phyloP scores from a whole-genome alignment of 2,329 filamentous ascomycete genomes.

The Fusarium falciforme region DNA sequence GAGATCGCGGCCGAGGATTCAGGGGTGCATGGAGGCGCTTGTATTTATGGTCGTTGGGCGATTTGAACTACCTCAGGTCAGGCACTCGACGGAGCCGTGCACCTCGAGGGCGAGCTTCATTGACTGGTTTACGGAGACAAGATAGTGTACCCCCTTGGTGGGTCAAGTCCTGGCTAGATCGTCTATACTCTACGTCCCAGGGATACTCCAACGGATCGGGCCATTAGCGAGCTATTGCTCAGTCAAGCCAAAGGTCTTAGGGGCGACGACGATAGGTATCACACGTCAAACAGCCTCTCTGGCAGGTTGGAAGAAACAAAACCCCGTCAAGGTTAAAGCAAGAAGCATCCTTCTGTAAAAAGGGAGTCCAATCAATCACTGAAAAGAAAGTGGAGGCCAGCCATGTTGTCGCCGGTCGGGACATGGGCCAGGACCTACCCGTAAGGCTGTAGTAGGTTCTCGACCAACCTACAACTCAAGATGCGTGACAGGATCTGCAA shows the following conservation, averaged over 20 bases:
- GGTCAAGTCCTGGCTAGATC: too few relatives aligned
- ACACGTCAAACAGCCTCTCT: not conserved
- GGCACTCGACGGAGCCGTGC: not conserved
- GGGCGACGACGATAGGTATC: not conserved
- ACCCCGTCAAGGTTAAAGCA: not conserved
- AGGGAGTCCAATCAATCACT: not conserved
- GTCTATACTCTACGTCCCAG: too few relatives aligned
- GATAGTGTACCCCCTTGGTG: too few relatives aligned
- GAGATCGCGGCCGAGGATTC: not conserved
- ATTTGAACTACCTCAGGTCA: not conserved
- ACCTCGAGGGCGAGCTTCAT: not conserved
- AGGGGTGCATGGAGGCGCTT: not conserved
- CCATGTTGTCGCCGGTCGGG: not conserved
- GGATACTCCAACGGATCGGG: not conserved
- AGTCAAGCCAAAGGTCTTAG: not conserved
- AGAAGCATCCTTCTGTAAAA: not conserved
- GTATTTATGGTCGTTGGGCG: not conserved
- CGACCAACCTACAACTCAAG: not conserved
- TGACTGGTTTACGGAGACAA: not conserved
- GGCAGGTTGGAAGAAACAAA: not conserved
- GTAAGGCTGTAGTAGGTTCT: not conserved
- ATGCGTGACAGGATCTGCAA: not conserved
- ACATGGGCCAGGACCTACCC: not conserved
- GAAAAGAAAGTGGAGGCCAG: not conserved
- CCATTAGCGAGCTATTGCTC: not conserved